Base-by-base conservation (phyloP, 2,329 filamentous ascomycete species). In the Colletotrichum liriopes region DNA sequence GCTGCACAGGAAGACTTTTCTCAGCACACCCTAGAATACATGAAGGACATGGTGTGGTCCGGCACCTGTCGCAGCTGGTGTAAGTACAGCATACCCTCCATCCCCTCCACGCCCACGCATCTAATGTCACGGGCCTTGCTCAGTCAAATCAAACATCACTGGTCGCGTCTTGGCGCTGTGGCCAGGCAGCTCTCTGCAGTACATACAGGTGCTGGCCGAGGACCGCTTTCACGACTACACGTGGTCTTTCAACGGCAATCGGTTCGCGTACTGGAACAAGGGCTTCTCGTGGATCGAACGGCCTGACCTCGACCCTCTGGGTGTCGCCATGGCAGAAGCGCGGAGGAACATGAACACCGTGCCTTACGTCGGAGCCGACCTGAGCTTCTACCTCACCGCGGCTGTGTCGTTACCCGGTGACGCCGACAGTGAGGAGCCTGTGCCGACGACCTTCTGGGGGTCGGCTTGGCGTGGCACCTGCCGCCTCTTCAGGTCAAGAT, bases 1-100 rank as follows among this genome's bases (percentile, higher is more conserved):
- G 80, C 81, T 16, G 83, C 82, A 3, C 82, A 88, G 16, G 75
- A 75, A 1, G 86, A 88, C 65, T 89, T 88, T 75, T 81, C 85
- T 65, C 77, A 76, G 0, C 81, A 83, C 75, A 83, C 82, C 16
- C 81, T 86, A 71, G 61, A 76, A 0, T 83, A 83, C 73, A 84
- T 87, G 80, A 75, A 81, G 69, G 77, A 77, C 20, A 84, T 84
- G 32, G 56, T 60, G 56, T 60, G 56, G 56, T 41, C 56, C 5
- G 56, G 56, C 37, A 45, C 56, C n/a, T 63, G 60, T 29, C 60
- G 60, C 14, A 63, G 60, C 47, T 63, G 60, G 60, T 63, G 60
- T 63, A 26, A 23, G 60, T 41, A 56, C 20, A 23, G 6, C 35
- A 35, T 9, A n/a, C 4, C 32, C 20, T 37, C 32, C 54, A 26